Percentiles rank a stretch among this genome's conserved stretches.
Conservation (phyloP, 352 stramenopile species). For the Phytophthora quininea region DNA sequence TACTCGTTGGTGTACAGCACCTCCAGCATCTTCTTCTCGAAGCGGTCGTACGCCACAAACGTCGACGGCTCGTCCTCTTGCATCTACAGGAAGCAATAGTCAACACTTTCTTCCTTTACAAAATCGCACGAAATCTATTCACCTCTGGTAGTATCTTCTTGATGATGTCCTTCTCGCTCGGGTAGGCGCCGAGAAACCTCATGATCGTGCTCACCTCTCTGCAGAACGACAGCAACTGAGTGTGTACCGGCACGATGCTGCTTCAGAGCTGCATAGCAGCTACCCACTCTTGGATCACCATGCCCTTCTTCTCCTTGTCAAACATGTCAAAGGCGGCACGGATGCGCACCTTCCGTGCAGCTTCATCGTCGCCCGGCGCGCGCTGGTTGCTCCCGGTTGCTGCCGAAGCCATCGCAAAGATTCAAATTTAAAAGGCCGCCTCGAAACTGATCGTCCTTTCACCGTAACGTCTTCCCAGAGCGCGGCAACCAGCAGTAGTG, state of each 20-base stretch:
- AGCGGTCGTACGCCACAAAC: conserved; percentile 90
- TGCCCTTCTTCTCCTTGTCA: conserved; percentile 92
- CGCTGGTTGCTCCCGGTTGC: conserved; percentile 38
- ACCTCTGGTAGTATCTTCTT: conserved; percentile 92
- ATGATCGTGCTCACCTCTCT: conserved; percentile 92
- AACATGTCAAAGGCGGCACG: conserved; percentile 90
- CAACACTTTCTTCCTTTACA: not conserved
- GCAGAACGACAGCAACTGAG: not conserved
- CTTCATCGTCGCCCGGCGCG: conserved; percentile 44
- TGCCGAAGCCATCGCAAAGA: conserved; percentile 3
- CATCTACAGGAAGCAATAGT: conserved; percentile 49
- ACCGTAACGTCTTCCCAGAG: not conserved
- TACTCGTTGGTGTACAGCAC: conserved; percentile 90
- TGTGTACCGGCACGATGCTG: too few species aligned
- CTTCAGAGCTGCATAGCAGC: too few species aligned
- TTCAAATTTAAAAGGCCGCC: not conserved
- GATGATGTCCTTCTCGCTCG: conserved; percentile 91
- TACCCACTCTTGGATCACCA: conserved; percentile 84
- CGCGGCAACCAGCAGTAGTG: too few species aligned
- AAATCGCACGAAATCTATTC: not conserved
- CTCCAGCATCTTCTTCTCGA: conserved; percentile 94
- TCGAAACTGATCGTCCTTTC: not conserved
- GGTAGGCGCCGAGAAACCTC: conserved; percentile 89
- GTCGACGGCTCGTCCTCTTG: conserved; percentile 91
- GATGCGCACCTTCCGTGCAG: conserved; percentile 61